Base-by-base conservation (phyloP, 2,329 filamentous ascomycete species). In the Fusarium albosuccineum region DNA sequence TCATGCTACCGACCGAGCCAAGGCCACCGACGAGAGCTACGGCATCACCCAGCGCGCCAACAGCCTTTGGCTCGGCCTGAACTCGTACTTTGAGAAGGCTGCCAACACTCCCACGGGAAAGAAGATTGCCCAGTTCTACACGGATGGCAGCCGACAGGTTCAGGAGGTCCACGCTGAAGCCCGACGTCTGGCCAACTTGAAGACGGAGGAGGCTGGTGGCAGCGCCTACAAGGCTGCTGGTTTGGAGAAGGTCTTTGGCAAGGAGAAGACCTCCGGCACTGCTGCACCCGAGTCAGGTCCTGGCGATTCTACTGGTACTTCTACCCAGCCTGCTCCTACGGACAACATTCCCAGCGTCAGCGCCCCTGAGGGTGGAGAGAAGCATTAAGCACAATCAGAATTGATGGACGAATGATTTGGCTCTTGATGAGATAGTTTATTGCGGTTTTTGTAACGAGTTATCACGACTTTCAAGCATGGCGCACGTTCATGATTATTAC, bases 61-160 rank as follows among this genome's bases (percentile, higher is more conserved):
- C 75, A 86, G 81, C 61, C 76, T 90, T 62, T 81, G 87, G 62
- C 84, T 85, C 41, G 92, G 93, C 34, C 78, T 98, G 64, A 85
- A 85, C 79, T 93, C 91, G 11, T 99, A 98, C 87, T 98, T 97
- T 76, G 95, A 98, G 82, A 97, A 97, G 86, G 95, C 95, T 3
- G 84, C 90, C 59, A 91, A 86, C 77, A 97, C 94, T 0, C 93
- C 94, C 9, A 97, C 94, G 2, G 96, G 96, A 72, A 89, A 94
- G 84, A 93, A 91, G 81, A 82, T 99, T 64, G 91, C 92, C 71
- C 85, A 90, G 66, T 99, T 99, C 82, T 99, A 99, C 82, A 86
- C 90, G 8, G 85, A 93, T 71, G 88, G 92, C 67, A 90, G 91
- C 78, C 93, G 93, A 82, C 94, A 98, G 81, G 94, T 97, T 33